Evolutionary conservation across 1,139 yeast species (phyloP).

Genomic region (Scheffersomyces segobiensis): DNA sequence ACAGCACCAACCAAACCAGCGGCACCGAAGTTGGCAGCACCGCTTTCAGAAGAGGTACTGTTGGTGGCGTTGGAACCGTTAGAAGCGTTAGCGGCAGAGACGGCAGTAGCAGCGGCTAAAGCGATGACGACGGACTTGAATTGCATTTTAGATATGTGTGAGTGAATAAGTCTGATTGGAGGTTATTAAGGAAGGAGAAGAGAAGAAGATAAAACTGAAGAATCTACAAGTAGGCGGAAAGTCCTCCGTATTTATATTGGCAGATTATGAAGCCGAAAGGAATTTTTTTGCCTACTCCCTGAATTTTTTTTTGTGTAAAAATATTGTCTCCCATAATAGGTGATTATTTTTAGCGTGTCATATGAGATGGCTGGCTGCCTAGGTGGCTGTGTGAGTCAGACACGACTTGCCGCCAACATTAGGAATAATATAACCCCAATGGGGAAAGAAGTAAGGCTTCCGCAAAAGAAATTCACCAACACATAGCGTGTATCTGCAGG

Average conservation of each 20-base stretch:
- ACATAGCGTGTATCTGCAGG: background rate
- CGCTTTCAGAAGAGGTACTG: slow-evolving; percentile 22
- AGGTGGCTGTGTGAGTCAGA: background rate
- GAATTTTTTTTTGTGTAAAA: slow-evolving; percentile 6
- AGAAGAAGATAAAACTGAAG: background rate
- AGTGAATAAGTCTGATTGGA: background rate
- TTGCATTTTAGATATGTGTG: slow-evolving; percentile 34
- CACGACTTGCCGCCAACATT: background rate
- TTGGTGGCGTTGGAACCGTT: slow-evolving; percentile 24
- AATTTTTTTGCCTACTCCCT: slow-evolving; percentile 1
- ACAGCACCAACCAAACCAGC: slow-evolving; percentile 16
- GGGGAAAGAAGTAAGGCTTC: background rate
- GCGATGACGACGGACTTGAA: slow-evolving; percentile 44
- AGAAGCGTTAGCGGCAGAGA: slow-evolving; percentile 41
- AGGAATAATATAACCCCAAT: background rate
- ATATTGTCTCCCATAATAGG: background rate
- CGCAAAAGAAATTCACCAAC: background rate
- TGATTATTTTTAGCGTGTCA: background rate
- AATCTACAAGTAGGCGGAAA: background rate
- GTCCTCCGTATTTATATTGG: slow-evolving; percentile 9
- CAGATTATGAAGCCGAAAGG: background rate
- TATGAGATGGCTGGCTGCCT: background rate
- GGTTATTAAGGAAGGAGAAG: slow-evolving; percentile 4
- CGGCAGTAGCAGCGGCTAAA: slow-evolving; percentile 44
- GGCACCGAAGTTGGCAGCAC: slow-evolving; percentile 12